Percentiles rank a stretch among this genome's conserved stretches.
These are phyloP conservation scores for Apodospora peruviana DNA, from an alignment of 495 filamentous ascomycete species.

Conservation along the genomic window DNA sequence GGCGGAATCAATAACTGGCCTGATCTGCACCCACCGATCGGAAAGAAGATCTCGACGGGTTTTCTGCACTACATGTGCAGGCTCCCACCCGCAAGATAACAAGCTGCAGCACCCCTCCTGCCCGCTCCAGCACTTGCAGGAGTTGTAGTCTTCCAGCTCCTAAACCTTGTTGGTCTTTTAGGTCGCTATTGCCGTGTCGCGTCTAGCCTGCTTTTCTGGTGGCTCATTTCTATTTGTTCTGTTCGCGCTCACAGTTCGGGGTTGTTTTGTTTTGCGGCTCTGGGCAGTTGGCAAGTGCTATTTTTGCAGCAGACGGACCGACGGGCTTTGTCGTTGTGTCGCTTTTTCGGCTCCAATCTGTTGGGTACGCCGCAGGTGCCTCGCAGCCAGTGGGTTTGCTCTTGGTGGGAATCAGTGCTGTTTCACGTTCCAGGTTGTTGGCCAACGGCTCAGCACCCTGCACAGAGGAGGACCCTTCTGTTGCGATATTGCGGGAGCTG, in stretches of 20 bases:
- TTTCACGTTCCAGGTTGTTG: neutral
- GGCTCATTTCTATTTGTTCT: neutral
- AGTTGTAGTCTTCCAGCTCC: neutral
- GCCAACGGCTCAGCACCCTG: neutral
- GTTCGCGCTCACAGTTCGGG: neutral
- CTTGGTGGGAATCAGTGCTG: neutral
- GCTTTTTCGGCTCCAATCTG: constrained; percentile 10
- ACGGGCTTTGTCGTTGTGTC: neutral
- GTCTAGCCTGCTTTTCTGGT: no score
- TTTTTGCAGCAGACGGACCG: constrained; percentile 2
- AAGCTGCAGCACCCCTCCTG: neutral
- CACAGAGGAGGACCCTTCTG: no score
- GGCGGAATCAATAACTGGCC: constrained; percentile 2
- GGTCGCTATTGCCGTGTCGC: no score
- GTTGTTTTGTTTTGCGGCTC: neutral
- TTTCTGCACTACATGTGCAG: no score
- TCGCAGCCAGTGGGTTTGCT: constrained; percentile 14
- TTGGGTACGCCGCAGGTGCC: constrained; percentile 1
- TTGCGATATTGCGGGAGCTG: neutral
- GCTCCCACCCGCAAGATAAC: neutral
- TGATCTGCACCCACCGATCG: neutral
- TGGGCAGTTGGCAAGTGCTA: constrained; percentile 1
- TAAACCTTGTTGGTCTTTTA: neutral
- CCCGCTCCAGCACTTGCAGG: neutral
- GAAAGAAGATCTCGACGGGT: neutral